Evolutionary conservation across 2,329 filamentous ascomycete genomes (phyloP), one percentile per base, ranked within the genome.

Genomic region (Cryphonectria japonica): DNA sequence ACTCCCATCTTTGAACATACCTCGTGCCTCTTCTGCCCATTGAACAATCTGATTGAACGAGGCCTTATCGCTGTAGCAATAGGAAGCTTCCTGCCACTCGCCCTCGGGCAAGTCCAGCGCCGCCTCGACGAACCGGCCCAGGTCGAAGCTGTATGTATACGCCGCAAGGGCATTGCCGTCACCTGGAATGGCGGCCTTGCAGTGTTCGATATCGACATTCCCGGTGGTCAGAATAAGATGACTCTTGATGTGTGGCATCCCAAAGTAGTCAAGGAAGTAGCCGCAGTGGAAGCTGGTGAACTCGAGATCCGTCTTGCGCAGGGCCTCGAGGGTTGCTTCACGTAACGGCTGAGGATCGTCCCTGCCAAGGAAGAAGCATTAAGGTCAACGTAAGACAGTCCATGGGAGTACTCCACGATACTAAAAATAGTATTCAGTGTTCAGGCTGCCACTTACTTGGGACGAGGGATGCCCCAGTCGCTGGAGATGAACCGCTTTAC

Each of bases 31-130:
- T 34, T 62, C 60, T 11, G 60, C 60, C 60, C 16, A 41, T 8
- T 62, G n/a, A 7, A 62, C 3, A 9, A 62, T 41, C 60, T 62
- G 60, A 9, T 62, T 62, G 60, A 13, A 41, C 11, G 60, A 39
- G 19, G 26, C 32, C 34, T 62, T 62, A 1, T 62, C 60, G 16
- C 60, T 41, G 32, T 41, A 62, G 60, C 60, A 62, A 16, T 62
- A 62, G 19, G 34, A 41, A 22, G 32, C 60, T 19, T 62, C 60
- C 60, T 62, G 26, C 60, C 60, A 62, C 60, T 62, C 60, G 9
- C 60, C 60, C 60, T n/a, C 34, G 4, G 60, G 60, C 37, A 41
- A 19, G n/a, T 62, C 60, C 34, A 62, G 60, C 60, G 60, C 60
- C 7, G 60, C 60, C 60, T 39, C 34, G 60, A 41, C 60, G 22